phyloP scores from a whole-genome alignment of 257 asterid genomes.

The Eustoma russellianum region DNA sequence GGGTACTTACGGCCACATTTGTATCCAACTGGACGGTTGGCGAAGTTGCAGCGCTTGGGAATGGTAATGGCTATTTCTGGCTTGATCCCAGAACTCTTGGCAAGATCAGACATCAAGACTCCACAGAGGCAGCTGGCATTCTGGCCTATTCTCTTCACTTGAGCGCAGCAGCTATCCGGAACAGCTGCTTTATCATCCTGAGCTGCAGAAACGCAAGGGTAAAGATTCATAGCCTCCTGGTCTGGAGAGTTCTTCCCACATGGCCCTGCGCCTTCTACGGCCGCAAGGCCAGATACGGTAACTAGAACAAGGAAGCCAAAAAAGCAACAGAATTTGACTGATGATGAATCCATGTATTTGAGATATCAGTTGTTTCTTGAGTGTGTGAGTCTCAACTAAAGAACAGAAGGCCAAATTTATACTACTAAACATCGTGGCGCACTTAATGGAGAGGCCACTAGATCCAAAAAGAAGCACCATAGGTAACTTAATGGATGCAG shows the following conservation, averaged over 20 bases:
- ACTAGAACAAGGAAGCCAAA: constrained; percentile 2
- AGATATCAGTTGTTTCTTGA: not conserved
- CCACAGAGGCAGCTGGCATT: constrained; percentile 47
- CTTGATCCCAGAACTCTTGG: constrained; percentile 34
- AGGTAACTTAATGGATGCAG: not conserved
- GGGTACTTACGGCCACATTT: constrained; percentile 44
- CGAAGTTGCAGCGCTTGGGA: constrained; percentile 54
- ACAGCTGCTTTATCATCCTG: constrained; percentile 20
- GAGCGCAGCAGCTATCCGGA: constrained; percentile 27
- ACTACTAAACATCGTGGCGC: not conserved
- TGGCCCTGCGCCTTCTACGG: constrained; percentile 9
- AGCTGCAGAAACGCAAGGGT: constrained; percentile 29
- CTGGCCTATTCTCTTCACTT: constrained; percentile 27
- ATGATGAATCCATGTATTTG: constrained; percentile 3
- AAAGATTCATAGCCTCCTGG: constrained; percentile 27
- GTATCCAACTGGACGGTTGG: constrained; percentile 49
- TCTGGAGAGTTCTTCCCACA: constrained; percentile 20
- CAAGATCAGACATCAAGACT: constrained; percentile 42
- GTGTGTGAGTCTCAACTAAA: not conserved
- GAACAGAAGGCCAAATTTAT: not conserved
- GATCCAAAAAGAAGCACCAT: not conserved
- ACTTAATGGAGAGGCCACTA: constrained; percentile 10
- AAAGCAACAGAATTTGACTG: constrained; percentile 3
- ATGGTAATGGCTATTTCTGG: constrained; percentile 42
- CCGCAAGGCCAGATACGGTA: not conserved